phyloP scores from a whole-genome alignment of 345 rosid species.

The Angophora floribunda region DNA sequence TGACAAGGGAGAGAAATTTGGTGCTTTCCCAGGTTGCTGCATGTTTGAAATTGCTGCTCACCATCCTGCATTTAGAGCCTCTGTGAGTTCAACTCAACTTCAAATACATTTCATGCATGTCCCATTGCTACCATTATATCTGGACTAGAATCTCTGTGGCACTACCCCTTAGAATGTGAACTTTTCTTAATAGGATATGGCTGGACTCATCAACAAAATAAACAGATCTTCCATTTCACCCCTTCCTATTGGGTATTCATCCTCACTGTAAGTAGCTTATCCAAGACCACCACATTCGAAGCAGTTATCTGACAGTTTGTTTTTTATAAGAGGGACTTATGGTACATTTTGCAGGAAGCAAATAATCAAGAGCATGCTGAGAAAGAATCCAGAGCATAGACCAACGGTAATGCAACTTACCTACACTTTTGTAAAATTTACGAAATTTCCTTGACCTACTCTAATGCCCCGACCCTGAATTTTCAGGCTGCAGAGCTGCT shows the following conservation, averaged over 20 bases:
- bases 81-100: constrained; percentile 34
- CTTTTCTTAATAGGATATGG: constrained; percentile 56
- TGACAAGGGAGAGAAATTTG: neutral
- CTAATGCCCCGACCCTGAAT: neutral
- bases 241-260: constrained; percentile 83
- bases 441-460: neutral
- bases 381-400: constrained; percentile 18
- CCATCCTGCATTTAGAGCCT: constrained; percentile 92
- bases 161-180: neutral
- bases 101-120: neutral
- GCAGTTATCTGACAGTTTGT: neutral
- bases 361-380: constrained; percentile 54
- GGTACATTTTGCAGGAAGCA: constrained; percentile 54
- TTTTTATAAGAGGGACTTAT: neutral
- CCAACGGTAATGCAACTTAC: constrained; percentile 3
- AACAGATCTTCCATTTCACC: constrained; percentile 86
- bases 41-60: constrained; percentile 95
- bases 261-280: constrained; percentile 57
- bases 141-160: neutral
- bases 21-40: constrained; percentile 66
- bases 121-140: neutral
- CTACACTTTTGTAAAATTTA: neutral
- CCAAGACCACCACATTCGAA: neutral
- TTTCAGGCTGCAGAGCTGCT: constrained; percentile 84
- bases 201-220: constrained; percentile 84